Percentiles rank a stretch among this genome's conserved stretches.
Evolutionary conservation across 2,329 filamentous ascomycete species (phyloP).

Genomic region (Davidsoniella eucalypti): DNA sequence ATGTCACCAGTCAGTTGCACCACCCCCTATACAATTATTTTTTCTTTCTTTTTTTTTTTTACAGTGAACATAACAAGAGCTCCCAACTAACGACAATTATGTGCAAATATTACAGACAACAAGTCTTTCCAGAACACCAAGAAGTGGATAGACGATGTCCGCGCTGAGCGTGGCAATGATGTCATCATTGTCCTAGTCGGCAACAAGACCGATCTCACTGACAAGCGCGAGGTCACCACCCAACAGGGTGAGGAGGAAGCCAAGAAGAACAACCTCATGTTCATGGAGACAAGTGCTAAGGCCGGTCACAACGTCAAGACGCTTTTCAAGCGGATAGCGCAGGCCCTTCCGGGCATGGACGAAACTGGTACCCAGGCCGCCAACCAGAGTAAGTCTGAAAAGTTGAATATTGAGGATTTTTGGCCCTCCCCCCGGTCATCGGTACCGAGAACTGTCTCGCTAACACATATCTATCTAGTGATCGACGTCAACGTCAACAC

Average conservation of each 20-base stretch:
- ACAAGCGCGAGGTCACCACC: constrained; percentile 94
- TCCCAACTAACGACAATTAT: constrained; percentile 5
- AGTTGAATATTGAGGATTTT: not conserved
- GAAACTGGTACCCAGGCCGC: constrained; percentile 56
- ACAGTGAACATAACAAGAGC: not conserved
- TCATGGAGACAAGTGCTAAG: constrained; percentile 97
- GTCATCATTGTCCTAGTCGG: constrained; percentile 97
- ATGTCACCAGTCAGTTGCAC: constrained; percentile 61
- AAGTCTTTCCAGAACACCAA: constrained; percentile 98
- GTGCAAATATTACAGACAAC: constrained; percentile 36
- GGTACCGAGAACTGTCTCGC: constrained; percentile 7
- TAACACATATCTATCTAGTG: constrained; percentile 36
- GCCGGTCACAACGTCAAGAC: constrained; percentile 96
- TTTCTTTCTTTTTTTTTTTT: not conserved
- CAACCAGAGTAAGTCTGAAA: constrained; percentile 52
- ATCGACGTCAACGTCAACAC: constrained; percentile 83
- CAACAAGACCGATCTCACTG: constrained; percentile 97
- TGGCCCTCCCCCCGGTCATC: not conserved
- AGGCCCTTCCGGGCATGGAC: constrained; percentile 95
- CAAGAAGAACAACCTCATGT: constrained; percentile 96
- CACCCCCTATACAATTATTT: not conserved
- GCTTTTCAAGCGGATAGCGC: constrained; percentile 93
- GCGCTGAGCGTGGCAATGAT: constrained; percentile 91
- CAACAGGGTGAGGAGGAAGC: constrained; percentile 95
- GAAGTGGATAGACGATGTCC: constrained; percentile 98